Base-by-base conservation (phyloP, 1,139 yeast genomes). In the Komagataea norvegica region DNA sequence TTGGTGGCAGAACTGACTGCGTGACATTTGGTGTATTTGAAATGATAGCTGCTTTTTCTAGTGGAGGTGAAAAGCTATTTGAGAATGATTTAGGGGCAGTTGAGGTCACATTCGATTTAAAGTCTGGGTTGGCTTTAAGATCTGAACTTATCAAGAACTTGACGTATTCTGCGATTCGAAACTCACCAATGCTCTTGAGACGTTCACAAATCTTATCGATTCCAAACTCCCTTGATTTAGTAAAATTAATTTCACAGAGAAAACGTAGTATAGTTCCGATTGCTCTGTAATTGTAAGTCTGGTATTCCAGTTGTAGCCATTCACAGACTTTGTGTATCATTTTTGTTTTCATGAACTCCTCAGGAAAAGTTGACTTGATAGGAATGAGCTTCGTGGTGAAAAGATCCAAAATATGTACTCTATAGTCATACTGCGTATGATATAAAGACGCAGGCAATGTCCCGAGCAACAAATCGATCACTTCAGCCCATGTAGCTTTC, bases 231-330 rank as follows among this genome's bases (percentile, higher is more conserved):
- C 14, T 25, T 8, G 24, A 26, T 8, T 19, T 15, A 6, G 10
- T 16, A 6, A 10, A 10, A 6, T 8, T 15, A 10, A 33, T 6
- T 13, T 26, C 16, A 15, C 25, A 24, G 8, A 34, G 33, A 25
- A 34, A 34, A 8, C 14, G n/a, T 18, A 34, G 25, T 15, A 25
- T 10, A 16, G 20, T 20, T 9, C 19, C 24, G 30, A 24, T 15
- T 16, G 19, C n/a, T 8, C 15, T 11, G 16, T 6, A 10, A 11
- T 26, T 11, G 11, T 14, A 16, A 14, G 25, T 33, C 6, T 7
- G 6, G 24, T 10, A 34, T 21, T 34, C 36, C 8, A 19, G 23
- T 15, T 21, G 9, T 13, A 34, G 13, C 36, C 36, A 34, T 3
- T 17, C 13, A 11, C 18, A 10, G 17, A 34, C 16, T 15, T 28